Base-by-base conservation (phyloP, 208 protist species). In the Acanthamoeba culbertsoni region DNA sequence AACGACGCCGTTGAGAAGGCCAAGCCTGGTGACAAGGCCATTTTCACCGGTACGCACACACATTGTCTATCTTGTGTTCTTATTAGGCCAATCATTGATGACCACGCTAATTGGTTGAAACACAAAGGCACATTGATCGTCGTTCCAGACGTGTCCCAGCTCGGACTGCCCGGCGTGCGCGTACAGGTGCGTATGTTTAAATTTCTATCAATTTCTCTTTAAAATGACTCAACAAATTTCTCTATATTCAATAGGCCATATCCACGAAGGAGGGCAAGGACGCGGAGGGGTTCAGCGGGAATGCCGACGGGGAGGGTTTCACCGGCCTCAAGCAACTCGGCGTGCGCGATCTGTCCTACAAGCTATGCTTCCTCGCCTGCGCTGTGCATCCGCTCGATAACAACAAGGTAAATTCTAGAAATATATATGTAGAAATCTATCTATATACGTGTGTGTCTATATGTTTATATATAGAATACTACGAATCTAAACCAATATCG, bases 21-120 rank as follows among this genome's bases (percentile, higher is more conserved):
- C 2, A 99, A 99, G 95, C 98, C 99, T 0, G 99, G 99, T 62
- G 99, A 99, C 96, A 98, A 98, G 53, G 95, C 98, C 77, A 93
- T 98, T 45, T 98, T 99, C 33, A 98, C 98, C n/a, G 99, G 99
- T 20, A 99, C 97, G 40, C 96, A 98, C 37, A 98, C 28, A 33
- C 46, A 28, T 14, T 46, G 20, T 55, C 31, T 28, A 43, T 96
- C 10, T 97, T 98, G 68, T 97, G n/a, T n/a, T n/a, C n/a, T n/a
- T n/a, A n/a, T n/a, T n/a, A n/a, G n/a, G n/a, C n/a, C n/a, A n/a
- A n/a, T n/a, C n/a, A n/a, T n/a, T n/a, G n/a, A n/a, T n/a, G n/a
- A n/a, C n/a, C n/a, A n/a, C n/a, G n/a, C n/a, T n/a, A n/a, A n/a
- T n/a, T n/a, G n/a, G n/a, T n/a, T n/a, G n/a, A n/a, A n/a, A n/a